Evolutionary conservation across 2,329 filamentous ascomycete species (phyloP), one percentile per base, ranked within the genome.

Genomic region (Calonectria henricotiae): DNA sequence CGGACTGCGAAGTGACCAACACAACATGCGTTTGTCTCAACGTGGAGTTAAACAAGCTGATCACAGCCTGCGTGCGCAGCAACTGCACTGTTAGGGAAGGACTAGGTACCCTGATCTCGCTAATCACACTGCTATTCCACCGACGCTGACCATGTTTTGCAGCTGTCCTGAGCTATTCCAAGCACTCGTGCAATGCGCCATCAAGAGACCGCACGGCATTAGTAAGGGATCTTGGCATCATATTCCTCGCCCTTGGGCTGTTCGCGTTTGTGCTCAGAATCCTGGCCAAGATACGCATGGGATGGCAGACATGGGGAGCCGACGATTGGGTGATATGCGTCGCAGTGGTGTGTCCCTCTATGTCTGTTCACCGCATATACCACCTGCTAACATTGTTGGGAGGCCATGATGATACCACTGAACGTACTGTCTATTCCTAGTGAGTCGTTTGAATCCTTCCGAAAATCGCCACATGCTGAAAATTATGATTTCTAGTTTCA

Each of bases 11-110:
- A 12, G 25, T 72, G 4, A 73, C 71, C 3, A 71, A 77, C 41
- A 62, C 61, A 5, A 63, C 68, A 4, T 77, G 76, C n/a, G 68
- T 77, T n/a, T 77, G 76, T 67, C 71, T 69, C 62, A 74, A 77
- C 41, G 73, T 68, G 6, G 69, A 75, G 55, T 64, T 77, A 32
- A 76, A 71, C 44, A 27, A 67, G 43, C 61, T 69, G 44, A 76
- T 76, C 9, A 51, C 73, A 6, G 64, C 58, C 12, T 77, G 76
- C 15, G 75, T 73, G 9, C 27, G 62, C 17, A 25, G 17, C 6
- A 71, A 66, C 15, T 77, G 76, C 62, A 75, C 76, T 3, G 61
- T 71, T 5, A 70, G 68, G 23, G 74, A 77, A 68, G 78, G 9
- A 76, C 69, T 5, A 71, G 73, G 54, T 83, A 79, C 70, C 60